phyloP scores from a whole-genome alignment of 2,329 filamentous ascomycete species.

The Trichoderma breve region DNA sequence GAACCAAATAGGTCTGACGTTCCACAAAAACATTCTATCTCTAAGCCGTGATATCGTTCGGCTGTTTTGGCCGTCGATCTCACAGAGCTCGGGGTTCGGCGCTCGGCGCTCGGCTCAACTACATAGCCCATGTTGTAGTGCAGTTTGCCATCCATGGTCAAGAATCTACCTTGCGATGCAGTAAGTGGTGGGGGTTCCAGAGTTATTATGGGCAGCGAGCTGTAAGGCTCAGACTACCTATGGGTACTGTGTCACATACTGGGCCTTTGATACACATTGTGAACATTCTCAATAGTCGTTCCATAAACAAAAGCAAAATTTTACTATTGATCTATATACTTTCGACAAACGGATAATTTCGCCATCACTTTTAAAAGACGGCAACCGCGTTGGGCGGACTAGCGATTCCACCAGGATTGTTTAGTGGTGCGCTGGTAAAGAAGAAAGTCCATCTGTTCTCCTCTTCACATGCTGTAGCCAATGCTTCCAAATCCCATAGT shows the following conservation, averaged over 20 bases:
- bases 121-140: background rate
- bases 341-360: too few species aligned
- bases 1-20: background rate
- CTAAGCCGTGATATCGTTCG: background rate
- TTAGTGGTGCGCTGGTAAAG: conserved; percentile 39
- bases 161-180: background rate
- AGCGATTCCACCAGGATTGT: conserved; percentile 21
- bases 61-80: background rate
- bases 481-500: conserved; percentile 44
- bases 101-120: background rate
- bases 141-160: too few species aligned
- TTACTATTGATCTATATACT: background rate
- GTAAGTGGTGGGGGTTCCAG: background rate
- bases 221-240: background rate
- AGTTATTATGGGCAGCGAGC: background rate
- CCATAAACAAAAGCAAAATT: background rate
- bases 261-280: background rate
- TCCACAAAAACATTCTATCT: background rate
- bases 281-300: background rate
- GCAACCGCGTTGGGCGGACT: background rate
- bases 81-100: background rate
- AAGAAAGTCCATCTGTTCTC: conserved; percentile 41
- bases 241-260: background rate
- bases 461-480: conserved; percentile 36
- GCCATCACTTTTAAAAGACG: background rate